phyloP scores from a whole-genome alignment of 2,329 filamentous ascomycete genomes.

The Xylaria sp. region DNA sequence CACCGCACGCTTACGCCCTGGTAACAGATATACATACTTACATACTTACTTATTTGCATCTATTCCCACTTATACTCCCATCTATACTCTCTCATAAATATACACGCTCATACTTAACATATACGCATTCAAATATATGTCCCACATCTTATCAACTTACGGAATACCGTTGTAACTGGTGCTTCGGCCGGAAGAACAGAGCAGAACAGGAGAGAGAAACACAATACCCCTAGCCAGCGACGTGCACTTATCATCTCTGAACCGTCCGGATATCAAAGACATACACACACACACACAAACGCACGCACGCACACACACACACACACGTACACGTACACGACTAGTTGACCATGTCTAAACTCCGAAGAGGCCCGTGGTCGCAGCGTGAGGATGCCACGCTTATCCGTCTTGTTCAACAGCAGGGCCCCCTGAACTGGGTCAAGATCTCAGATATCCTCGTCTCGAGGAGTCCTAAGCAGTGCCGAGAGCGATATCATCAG shows the following conservation, averaged over 20 bases:
- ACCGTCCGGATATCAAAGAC: background rate
- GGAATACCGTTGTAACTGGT: background rate
- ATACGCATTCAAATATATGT: background rate
- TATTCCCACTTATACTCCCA: background rate
- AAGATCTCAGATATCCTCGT: slow-evolving; percentile 71
- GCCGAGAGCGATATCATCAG: slow-evolving; percentile 88
- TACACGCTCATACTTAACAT: background rate
- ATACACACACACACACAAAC: too few species aligned
- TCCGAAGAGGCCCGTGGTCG: slow-evolving; percentile 72
- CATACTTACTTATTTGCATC: background rate
- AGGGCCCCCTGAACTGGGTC: slow-evolving; percentile 85
- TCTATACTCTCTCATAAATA: background rate
- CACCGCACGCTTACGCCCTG: background rate
- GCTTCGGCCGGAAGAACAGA: background rate
- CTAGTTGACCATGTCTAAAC: slow-evolving; percentile 14
- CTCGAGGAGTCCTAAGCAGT: slow-evolving; percentile 86
- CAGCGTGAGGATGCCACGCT: slow-evolving; percentile 68
- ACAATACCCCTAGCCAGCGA: background rate
- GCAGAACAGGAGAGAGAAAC: background rate
- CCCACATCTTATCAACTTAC: background rate
- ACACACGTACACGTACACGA: background rate
- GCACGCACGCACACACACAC: background rate
- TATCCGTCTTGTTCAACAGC: slow-evolving; percentile 62
- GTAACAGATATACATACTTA: background rate
- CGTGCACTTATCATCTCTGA: background rate